phyloP scores from a whole-genome alignment of 179 eudicot species.

The Nepenthes alata region DNA sequence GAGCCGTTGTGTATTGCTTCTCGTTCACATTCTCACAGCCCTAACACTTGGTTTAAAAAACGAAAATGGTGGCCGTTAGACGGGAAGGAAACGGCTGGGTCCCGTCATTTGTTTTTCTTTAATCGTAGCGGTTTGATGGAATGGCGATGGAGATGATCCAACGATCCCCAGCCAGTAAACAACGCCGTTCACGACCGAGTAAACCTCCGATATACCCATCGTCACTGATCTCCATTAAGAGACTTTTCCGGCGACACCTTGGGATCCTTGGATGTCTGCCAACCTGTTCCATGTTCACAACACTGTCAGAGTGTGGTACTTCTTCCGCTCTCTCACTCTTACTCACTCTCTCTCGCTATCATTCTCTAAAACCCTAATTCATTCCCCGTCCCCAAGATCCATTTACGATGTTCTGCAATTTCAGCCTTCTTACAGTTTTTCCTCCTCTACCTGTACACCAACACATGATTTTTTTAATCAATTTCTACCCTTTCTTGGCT shows the following conservation, averaged over 20 bases:
- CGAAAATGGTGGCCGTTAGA: too few relatives aligned
- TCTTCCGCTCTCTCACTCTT: slow-evolving; percentile 13
- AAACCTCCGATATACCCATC: too few relatives aligned
- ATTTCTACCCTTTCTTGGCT: slow-evolving; percentile 31
- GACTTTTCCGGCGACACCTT: neutral
- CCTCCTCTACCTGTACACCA: slow-evolving; percentile 4
- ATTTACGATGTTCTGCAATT: slow-evolving; percentile 8
- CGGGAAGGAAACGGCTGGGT: too few relatives aligned
- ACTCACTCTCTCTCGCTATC: neutral
- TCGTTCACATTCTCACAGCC: too few relatives aligned
- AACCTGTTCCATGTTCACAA: slow-evolving; percentile 16
- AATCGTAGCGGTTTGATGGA: too few relatives aligned
- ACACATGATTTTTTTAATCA: slow-evolving; percentile 35
- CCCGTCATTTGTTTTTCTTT: too few relatives aligned
- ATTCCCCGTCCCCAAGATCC: slow-evolving; percentile 7
- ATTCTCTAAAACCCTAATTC: slow-evolving; percentile 12
- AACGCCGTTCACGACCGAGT: too few relatives aligned
- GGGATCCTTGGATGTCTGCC: slow-evolving; percentile 26
- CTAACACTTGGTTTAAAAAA: too few relatives aligned
- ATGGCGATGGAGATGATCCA: too few relatives aligned
- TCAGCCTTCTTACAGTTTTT: slow-evolving; percentile 11
- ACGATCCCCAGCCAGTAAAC: too few relatives aligned
- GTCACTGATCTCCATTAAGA: neutral
- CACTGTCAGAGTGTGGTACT: slow-evolving; percentile 19
- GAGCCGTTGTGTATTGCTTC: too few relatives aligned